These are phyloP conservation scores for Aspergillus hancockii DNA, from an alignment of 495 filamentous ascomycete species.

Conservation along the genomic window DNA sequence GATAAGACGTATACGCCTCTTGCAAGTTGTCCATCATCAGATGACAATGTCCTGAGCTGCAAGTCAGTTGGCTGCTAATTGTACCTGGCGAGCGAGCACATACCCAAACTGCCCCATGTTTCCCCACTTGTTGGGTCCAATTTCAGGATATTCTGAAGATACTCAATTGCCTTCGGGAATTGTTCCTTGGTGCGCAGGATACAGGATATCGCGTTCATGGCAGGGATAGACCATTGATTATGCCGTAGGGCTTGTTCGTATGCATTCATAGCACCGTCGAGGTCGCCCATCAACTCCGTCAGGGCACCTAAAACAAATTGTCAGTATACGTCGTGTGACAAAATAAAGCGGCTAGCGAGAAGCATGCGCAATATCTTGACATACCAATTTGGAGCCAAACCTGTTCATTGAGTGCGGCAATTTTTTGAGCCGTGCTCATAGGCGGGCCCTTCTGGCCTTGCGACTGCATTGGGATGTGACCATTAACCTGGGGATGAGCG, in stretches of 20 bases:
- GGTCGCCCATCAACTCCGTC: conserved; percentile 84
- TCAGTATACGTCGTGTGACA: conserved; percentile 10
- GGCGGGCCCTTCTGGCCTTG: conserved; percentile 52
- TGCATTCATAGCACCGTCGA: conserved; percentile 81
- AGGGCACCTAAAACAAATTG: conserved; percentile 60
- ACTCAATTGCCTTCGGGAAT: conserved; percentile 92
- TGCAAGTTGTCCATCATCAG: conserved; percentile 99
- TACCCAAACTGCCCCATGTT: conserved; percentile 94
- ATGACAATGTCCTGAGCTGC: conserved; percentile 77
- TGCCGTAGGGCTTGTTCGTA: conserved; percentile 87
- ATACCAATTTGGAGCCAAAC: conserved; percentile 95
- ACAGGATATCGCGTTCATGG: conserved; percentile 91
- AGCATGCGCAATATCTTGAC: conserved; percentile 17
- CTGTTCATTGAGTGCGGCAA: conserved; percentile 71
- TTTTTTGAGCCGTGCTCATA: conserved; percentile 57
- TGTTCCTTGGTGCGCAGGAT: conserved; percentile 91
- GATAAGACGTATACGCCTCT: conserved; percentile 97
- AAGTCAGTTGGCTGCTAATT: conserved; percentile 7
- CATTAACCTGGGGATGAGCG: conserved; percentile 53
- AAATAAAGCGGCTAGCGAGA: neutral
- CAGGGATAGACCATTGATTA: conserved; percentile 86
- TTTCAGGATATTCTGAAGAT: conserved; percentile 86
- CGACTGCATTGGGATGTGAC: conserved; percentile 53
- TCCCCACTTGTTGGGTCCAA: conserved; percentile 88
- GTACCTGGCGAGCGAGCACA: conserved; percentile 11